Base-by-base conservation (phyloP, 768 basidiomycete species). In the Hygrophoropsis aurantiaca region DNA sequence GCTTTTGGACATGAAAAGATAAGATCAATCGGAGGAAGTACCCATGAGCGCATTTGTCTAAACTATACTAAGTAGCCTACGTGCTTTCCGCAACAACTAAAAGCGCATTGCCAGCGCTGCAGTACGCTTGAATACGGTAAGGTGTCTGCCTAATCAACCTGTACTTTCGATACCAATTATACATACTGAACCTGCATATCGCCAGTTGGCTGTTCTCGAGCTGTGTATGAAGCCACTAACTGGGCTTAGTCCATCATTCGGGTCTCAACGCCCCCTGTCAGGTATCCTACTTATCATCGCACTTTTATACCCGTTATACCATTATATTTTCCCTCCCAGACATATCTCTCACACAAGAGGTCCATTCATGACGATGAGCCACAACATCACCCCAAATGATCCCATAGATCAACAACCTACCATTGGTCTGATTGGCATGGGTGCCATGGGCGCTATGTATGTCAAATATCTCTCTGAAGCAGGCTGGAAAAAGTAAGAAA, bases 391-490 rank as follows among this genome's bases (percentile, higher is more conserved):
- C 1, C 74, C 73, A 0, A 26, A 61, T 9, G 56, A 64, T 8
- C 74, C 77, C 5, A 16, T 60, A 2, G 68, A 73, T 5, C 63
- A 72, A 20, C 90, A 93, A 55, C 90, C 90, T 5, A 76, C 78
- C 0, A 88, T 98, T 32, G 94, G 94, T 2, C 72, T 97, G 42
- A 97, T 97, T 51, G 94, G 95, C 2, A 97, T 97, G 94, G 94
- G 94, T 1, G 90, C 89, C 41, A 98, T 98, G 95, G 95, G 95
- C 2, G 74, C 73, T 59, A 92, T 98, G 93, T 98, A 97, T 63
- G 92, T 93, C 0, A 77, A 75, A 15, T 63, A 73, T n/a, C 73
- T 99, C 20, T 79, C 84, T 10, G 72, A 74, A 5, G 93, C 85
- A 9, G 94, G 95, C 2, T 93, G 91, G 85, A 80, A 84, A 66